Percentiles rank a stretch among this genome's conserved stretches.
Conservation (phyloP, 805 yeast species). For the Candida nitratophila region DNA sequence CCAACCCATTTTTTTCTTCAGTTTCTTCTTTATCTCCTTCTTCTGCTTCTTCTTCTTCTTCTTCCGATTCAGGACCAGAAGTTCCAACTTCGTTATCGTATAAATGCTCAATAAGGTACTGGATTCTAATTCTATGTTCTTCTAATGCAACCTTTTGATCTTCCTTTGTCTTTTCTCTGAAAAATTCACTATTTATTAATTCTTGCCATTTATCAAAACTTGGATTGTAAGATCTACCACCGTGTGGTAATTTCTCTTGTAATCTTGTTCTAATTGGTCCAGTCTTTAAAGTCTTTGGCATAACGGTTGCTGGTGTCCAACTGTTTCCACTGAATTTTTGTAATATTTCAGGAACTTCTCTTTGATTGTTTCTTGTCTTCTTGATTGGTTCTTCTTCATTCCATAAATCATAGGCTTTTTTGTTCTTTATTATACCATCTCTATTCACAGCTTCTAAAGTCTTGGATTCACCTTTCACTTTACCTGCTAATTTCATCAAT, state of each 20-base stretch:
- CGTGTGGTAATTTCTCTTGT: conserved; percentile 55
- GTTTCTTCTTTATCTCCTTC: conserved; percentile 31
- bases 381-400: conserved; percentile 10
- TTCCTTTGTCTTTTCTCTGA: conserved; percentile 59
- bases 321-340: conserved; percentile 25
- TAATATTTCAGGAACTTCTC: conserved; percentile 37
- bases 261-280: conserved; percentile 49
- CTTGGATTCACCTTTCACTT: conserved; percentile 47
- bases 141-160: conserved; percentile 52
- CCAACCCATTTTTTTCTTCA: conserved; percentile 25
- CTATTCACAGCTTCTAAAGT: conserved; percentile 46
- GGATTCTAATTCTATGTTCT: conserved; percentile 58
- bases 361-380: conserved; percentile 13
- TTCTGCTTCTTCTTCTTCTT: conserved; percentile 31
- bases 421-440: conserved; percentile 54
- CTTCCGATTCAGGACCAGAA: conserved; percentile 14
- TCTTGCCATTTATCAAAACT: conserved; percentile 74
- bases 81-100: conserved; percentile 48
- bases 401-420: conserved; percentile 72
- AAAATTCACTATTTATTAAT: conserved; percentile 61
- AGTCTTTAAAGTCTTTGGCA: conserved; percentile 48
- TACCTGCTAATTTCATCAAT: conserved; percentile 73
- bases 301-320: conserved; percentile 43
- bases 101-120: conserved; percentile 53
- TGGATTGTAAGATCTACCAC: conserved; percentile 93